Percentiles rank a stretch among this genome's conserved stretches.
Evolutionary conservation across 208 protist genomes (phyloP).

Genomic region (Acanthamoeba rhysodes): DNA sequence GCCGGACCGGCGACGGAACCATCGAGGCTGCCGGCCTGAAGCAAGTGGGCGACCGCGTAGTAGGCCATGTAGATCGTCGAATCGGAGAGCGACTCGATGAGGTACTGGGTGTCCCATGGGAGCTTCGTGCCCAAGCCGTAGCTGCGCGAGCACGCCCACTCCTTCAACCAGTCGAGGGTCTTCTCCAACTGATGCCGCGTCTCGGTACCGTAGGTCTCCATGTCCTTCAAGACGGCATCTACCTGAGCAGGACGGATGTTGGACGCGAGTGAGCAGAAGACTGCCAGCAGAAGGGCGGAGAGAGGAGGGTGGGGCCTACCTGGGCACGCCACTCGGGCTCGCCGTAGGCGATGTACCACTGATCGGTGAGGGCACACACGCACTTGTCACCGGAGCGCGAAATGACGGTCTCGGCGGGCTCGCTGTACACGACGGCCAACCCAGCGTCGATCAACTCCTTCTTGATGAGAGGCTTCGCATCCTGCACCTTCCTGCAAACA

Average conservation of each 20-base stretch:
- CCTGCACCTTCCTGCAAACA: conserved; percentile 92
- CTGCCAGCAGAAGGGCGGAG: too few relatives aligned
- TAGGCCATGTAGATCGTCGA: conserved; percentile 99
- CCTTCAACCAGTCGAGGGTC: conserved; percentile 97
- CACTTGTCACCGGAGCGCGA: conserved; percentile 99
- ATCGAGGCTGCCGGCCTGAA: conserved; percentile 93
- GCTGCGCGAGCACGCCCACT: conserved; percentile 99
- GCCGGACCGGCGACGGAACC: conserved; percentile 89
- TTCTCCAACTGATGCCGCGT: conserved; percentile 95
- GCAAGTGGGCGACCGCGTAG: conserved; percentile 99
- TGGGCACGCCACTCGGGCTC: conserved; percentile 96
- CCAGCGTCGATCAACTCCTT: conserved; percentile 92
- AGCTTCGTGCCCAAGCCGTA: conserved; percentile 99
- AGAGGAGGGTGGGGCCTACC: neutral
- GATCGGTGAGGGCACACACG: conserved; percentile 98
- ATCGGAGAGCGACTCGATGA: conserved; percentile 99
- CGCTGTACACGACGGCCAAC: conserved; percentile 95
- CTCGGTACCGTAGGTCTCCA: conserved; percentile 96
- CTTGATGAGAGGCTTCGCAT: conserved; percentile 96
- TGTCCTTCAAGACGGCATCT: conserved; percentile 49
- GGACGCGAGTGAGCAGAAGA: too few relatives aligned
- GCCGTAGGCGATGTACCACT: conserved; percentile 99
- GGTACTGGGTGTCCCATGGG: conserved; percentile 96
- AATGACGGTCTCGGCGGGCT: conserved; percentile 97
- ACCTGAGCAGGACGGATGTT: too few relatives aligned